Base-by-base conservation (phyloP, 768 basidiomycete species). In the Lactarius vividus region DNA sequence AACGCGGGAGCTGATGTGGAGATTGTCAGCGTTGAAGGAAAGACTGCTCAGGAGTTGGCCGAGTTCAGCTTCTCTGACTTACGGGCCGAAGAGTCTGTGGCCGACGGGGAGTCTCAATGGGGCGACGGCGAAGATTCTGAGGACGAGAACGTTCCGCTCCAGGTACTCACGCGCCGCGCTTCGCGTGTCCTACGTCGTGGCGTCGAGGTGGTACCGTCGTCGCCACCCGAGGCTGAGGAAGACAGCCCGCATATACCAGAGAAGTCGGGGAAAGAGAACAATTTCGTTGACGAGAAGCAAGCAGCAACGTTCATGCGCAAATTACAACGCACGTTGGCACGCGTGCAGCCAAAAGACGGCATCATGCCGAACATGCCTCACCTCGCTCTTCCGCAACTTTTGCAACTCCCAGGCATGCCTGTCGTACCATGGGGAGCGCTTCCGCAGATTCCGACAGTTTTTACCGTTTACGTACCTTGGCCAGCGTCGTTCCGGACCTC, bases 1-100 rank as follows among this genome's bases (percentile, higher is more conserved):
- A 79, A 83, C 13, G 92, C 87, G 35, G 93, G 93, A 35, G 96
- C 96, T 0, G 88, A 92, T 68, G 74, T 81, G 33, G 88, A 90
- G 72, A 84, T 93, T 57, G 91, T 93, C 61, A 83, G 92, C 68
- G 83, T 80, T 0, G 77, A 83, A 35, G 92, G 92, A 20, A 86
- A 85, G 76, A 91, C 86, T 4, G 80, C 92, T 5, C 80, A 81
- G 37, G 90, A 94, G 70, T 76, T 87, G 49, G 80, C 82, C 1
- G 59, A 72, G 4, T 78, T 79, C 46, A 80, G 81, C 66, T 82
- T 88, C 71, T 78, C 75, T 52, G 81, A 71, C 70, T 77, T 75
- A 16, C 61, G 71, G 54, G 66, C 70, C 46, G 70, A 64, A 37
- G 73, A 72, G 49, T 70, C 58, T 55, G 76, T 71, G 39, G 74